Evolutionary conservation across 495 filamentous ascomycete genomes (phyloP), one percentile per base, ranked within the genome.

Genomic region (Cudoniella acicularis): DNA sequence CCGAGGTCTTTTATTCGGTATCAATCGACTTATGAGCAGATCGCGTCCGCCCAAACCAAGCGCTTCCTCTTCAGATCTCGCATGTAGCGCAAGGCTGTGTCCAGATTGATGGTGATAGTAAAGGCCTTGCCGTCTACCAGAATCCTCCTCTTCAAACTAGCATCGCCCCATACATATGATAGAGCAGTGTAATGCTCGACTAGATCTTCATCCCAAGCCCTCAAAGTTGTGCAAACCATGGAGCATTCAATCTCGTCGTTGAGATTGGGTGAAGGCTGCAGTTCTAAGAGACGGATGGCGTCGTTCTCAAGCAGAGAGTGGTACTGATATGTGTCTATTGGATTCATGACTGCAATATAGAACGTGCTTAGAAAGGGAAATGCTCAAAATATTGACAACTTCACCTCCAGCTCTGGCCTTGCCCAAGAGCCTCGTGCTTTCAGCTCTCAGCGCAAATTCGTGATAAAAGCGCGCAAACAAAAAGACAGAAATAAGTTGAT

Each of bases 191-290:
- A 57, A 1, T 23, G 50, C 3, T 63, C 56, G 2, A 67, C 51
- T 2, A 67, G 36, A 23, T 63, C 58, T 1, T 59, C 36, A 1
- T 50, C 43, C 13, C 13, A 54, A 4, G 10, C 10, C 4, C 36
- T 23, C 13, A 69, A 56, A 3, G 58, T 52, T 2, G 59, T 55
- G 40, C 65, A 56, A 17, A 60, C 10, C 18, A 48, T 13, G 6
- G 45, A 48, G 18, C 45, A 11, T 8, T 21, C 10, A 6, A 48
- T 6, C 18, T 48, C 45, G 9, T 9, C 9, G 10, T 9, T 10
- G 45, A 13, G 8, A 21, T 9, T 48, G 10, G 45, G 18, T 48
- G 45, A 10, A 13, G 45, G 45, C 10, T 48, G 45, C 18, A 48
- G 18, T 10, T 6, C 10, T 6, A 48, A 8, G 8, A 48, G 8